phyloP scores from a whole-genome alignment of 352 stramenopile species.

The Phytophthora meadii region DNA sequence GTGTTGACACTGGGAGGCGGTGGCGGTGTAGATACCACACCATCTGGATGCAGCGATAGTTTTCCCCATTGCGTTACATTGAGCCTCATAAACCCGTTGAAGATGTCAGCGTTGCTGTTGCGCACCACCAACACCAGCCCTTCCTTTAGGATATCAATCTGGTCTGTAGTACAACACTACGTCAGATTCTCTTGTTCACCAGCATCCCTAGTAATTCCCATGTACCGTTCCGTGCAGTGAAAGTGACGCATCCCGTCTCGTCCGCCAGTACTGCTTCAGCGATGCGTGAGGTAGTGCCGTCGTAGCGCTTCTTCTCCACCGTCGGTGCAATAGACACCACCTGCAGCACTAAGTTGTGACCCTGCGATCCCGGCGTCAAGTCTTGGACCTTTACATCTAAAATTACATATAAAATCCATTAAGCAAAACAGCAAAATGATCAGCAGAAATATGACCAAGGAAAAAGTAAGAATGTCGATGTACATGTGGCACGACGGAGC shows the following conservation, averaged over 20 bases:
- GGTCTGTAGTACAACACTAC: slow-evolving; percentile 47
- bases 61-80: slow-evolving; percentile 90
- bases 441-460: too few species aligned
- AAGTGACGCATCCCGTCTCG: slow-evolving; percentile 84
- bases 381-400: slow-evolving; percentile 85
- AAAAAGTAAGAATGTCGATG: slow-evolving; percentile 5
- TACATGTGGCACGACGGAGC: slow-evolving; percentile 61
- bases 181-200: not conserved
- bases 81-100: slow-evolving; percentile 86
- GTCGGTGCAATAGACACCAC: slow-evolving; percentile 66
- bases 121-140: slow-evolving; percentile 72
- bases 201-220: not conserved
- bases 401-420: not conserved
- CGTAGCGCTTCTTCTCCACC: slow-evolving; percentile 77
- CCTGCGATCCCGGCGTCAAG: slow-evolving; percentile 72
- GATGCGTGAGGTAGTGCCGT: slow-evolving; percentile 71
- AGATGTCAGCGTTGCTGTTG: slow-evolving; percentile 87
- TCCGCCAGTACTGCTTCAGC: slow-evolving; percentile 81
- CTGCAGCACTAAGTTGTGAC: slow-evolving; percentile 82
- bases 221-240: slow-evolving; percentile 82
- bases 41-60: slow-evolving; percentile 72
- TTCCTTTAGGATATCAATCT: slow-evolving; percentile 75
- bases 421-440: too few species aligned
- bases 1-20: slow-evolving; percentile 55
- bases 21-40: slow-evolving; percentile 71